These are phyloP conservation scores for Pisolithus thermaeus DNA, from an alignment of 1,284 basidiomycete species.

Conservation along the genomic window DNA sequence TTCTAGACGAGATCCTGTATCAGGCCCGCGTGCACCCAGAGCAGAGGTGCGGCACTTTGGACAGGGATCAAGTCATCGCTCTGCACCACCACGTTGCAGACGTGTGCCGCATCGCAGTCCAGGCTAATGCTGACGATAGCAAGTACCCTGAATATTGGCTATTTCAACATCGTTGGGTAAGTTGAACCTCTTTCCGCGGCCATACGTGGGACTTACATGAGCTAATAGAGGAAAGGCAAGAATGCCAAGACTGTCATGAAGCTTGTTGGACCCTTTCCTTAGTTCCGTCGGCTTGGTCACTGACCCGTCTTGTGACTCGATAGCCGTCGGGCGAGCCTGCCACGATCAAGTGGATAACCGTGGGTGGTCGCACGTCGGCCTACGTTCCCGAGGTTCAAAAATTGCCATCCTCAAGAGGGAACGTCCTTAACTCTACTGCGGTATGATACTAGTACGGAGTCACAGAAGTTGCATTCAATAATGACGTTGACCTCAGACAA, in stretches of 20 bases:
- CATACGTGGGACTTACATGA: conserved; percentile 5
- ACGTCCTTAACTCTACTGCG: background rate
- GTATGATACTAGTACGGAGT: background rate
- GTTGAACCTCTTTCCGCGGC: conserved; percentile 7
- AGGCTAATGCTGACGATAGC: conserved; percentile 66
- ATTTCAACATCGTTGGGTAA: conserved; percentile 67
- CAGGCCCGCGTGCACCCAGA: conserved; percentile 76
- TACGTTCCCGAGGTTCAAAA: conserved; percentile 65
- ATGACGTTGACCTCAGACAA: background rate
- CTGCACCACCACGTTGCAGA: conserved; percentile 54
- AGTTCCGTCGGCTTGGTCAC: background rate
- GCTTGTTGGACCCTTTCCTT: conserved; percentile 3
- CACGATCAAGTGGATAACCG: conserved; percentile 72
- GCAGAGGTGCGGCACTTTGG: conserved; percentile 57
- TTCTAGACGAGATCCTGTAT: conserved; percentile 74
- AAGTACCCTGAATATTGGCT: conserved; percentile 72
- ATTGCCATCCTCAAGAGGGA: conserved; percentile 21
- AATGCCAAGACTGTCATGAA: conserved; percentile 47
- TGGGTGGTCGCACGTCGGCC: conserved; percentile 79
- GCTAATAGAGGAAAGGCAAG: conserved; percentile 64
- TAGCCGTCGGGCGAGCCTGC: conserved; percentile 68
- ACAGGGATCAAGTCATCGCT: conserved; percentile 42
- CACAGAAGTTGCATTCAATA: background rate
- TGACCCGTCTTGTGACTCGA: background rate
- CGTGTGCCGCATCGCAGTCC: conserved; percentile 62